A percentile compares a stretch with the other conserved stretches of the same genome.
phyloP scores from a whole-genome alignment of 305 asterid species.

The Fraxinus albicans region DNA sequence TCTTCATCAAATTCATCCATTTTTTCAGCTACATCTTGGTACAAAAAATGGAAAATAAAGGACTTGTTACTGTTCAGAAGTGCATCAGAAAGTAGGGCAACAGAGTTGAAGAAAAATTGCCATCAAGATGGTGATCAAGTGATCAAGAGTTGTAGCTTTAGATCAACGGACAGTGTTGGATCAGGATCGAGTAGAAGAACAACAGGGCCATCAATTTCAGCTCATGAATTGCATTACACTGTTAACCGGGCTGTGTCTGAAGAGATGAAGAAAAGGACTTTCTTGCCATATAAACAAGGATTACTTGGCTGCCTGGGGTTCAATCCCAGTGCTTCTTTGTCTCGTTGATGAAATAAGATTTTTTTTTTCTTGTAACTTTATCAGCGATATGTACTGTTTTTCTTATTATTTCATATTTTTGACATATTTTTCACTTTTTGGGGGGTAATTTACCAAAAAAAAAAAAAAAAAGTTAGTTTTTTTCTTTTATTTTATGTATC shows the following conservation, averaged over 20 bases:
- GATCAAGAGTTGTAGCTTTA: constrained; percentile 50
- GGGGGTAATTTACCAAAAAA: too few relatives aligned
- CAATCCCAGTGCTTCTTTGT: constrained; percentile 33
- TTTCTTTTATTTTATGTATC: neutral
- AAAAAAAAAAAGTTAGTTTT: neutral
- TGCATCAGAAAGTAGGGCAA: constrained; percentile 75
- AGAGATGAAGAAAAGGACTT: constrained; percentile 61
- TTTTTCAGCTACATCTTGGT: constrained; percentile 42
- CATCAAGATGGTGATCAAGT: constrained; percentile 36
- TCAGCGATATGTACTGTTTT: neutral
- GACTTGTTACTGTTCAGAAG: constrained; percentile 78
- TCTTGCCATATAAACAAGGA: constrained; percentile 59
- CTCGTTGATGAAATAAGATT: constrained; percentile 21
- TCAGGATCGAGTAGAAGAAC: constrained; percentile 50
- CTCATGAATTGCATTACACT: constrained; percentile 64
- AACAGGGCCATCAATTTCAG: constrained; percentile 48
- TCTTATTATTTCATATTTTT: neutral
- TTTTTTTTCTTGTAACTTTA: neutral
- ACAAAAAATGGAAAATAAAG: constrained; percentile 75
- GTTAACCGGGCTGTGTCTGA: constrained; percentile 52
- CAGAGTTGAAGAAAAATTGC: constrained; percentile 41
- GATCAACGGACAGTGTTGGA: constrained; percentile 62
- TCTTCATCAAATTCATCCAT: constrained; percentile 26
- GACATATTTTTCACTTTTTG: too few relatives aligned
- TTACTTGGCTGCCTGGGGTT: constrained; percentile 61